Evolutionary conservation across 1,284 basidiomycete genomes (phyloP).

Genomic region (Trametes sp.): DNA sequence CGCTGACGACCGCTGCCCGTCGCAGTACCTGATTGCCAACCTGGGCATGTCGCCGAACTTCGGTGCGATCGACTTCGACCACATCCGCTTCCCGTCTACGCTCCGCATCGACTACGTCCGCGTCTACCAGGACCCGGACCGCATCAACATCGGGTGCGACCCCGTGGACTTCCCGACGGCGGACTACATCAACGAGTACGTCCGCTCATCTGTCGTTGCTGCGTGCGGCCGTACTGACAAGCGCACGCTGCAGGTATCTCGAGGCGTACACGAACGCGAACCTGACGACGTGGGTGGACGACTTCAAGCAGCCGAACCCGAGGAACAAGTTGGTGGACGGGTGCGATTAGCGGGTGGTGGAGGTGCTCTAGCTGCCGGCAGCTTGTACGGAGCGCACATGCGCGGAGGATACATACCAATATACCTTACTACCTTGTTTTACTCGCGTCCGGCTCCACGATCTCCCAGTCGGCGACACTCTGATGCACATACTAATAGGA

Average conservation of each 20-base stretch:
- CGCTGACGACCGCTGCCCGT: slow-evolving; percentile 2
- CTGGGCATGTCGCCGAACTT: slow-evolving; percentile 86
- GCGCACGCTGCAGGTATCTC: slow-evolving; percentile 34
- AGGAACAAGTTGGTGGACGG: slow-evolving; percentile 39
- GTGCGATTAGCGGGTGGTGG: slow-evolving; percentile 20
- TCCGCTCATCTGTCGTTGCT: slow-evolving; percentile 11
- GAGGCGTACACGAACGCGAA: slow-evolving; percentile 49
- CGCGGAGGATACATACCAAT: neutral
- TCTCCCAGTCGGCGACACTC: no score
- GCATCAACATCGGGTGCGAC: slow-evolving; percentile 84
- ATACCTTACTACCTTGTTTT: neutral
- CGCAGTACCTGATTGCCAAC: slow-evolving; percentile 79
- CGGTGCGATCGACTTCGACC: slow-evolving; percentile 68
- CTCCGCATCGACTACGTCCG: slow-evolving; percentile 88
- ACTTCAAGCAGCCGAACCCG: slow-evolving; percentile 45
- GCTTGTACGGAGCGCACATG: neutral
- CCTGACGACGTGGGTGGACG: slow-evolving; percentile 47
- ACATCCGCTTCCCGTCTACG: slow-evolving; percentile 72
- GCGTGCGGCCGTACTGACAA: neutral
- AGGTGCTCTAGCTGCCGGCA: neutral
- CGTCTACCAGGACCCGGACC: slow-evolving; percentile 76
- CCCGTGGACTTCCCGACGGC: slow-evolving; percentile 81
- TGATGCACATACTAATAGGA: no score
- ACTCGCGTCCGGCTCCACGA: no score
- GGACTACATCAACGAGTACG: slow-evolving; percentile 75